Conservation (phyloP, 331 rosid species). For the Spiraea crenata region DNA sequence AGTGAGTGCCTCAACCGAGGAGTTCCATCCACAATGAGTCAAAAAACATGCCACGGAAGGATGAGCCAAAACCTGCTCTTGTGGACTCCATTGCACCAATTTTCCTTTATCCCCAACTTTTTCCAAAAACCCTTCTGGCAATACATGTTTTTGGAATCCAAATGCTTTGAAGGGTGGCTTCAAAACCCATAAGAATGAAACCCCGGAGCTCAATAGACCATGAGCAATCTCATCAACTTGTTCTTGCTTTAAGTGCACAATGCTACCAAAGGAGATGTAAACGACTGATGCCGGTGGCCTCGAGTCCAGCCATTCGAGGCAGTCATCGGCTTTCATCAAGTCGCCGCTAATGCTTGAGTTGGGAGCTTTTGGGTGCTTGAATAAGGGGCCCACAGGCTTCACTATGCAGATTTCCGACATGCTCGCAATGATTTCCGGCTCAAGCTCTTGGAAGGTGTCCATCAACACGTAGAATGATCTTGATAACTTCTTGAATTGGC, state of each 20-base stretch:
- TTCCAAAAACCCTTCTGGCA: constrained; percentile 53
- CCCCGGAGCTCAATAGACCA: constrained; percentile 41
- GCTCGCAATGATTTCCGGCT: constrained; percentile 32
- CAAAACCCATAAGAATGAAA: constrained; percentile 63
- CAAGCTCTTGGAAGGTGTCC: constrained; percentile 65
- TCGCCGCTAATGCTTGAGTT: constrained; percentile 38
- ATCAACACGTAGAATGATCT: constrained; percentile 56
- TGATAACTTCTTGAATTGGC: constrained; percentile 51
- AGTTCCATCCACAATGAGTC: constrained; percentile 93
- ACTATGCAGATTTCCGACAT: constrained; percentile 31
- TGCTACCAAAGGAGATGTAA: constrained; percentile 66
- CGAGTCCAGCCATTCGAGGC: constrained; percentile 61
- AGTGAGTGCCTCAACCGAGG: constrained; percentile 57
- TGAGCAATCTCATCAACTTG: constrained; percentile 69
- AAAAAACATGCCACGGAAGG: constrained; percentile 60
- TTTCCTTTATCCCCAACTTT: constrained; percentile 42
- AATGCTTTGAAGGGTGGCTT: constrained; percentile 36
- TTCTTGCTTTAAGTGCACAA: constrained; percentile 54
- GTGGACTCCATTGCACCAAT: constrained; percentile 72
- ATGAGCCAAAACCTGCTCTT: constrained; percentile 60
- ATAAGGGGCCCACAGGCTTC: constrained; percentile 60
- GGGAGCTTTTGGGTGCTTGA: constrained; percentile 36
- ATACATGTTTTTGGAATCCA: constrained; percentile 13
- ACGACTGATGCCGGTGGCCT: constrained; percentile 42
- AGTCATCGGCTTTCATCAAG: constrained; percentile 42